phyloP scores from a whole-genome alignment of 2,329 filamentous ascomycete genomes.

The Curvularia sp. region DNA sequence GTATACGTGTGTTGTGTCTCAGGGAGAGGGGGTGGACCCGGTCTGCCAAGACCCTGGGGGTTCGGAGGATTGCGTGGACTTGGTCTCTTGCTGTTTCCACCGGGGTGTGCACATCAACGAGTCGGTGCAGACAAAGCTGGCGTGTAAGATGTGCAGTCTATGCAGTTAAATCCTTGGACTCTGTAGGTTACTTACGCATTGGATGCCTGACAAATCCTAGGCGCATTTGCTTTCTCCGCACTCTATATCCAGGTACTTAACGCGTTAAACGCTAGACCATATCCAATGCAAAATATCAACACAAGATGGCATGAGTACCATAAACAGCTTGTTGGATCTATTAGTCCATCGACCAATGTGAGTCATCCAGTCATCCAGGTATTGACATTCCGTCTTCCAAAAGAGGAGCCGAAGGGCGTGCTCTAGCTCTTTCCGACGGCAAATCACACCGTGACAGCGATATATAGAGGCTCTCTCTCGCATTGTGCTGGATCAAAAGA shows the following conservation, averaged over 20 bases:
- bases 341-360: background rate
- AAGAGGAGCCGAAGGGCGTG: conserved; percentile 5
- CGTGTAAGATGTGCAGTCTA: background rate
- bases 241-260: background rate
- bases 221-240: background rate
- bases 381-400: background rate
- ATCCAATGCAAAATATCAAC: background rate
- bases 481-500: background rate
- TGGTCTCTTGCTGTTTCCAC: background rate
- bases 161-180: background rate
- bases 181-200: background rate
- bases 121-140: background rate
- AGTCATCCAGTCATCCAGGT: background rate
- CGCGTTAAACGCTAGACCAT: background rate
- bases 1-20: too few relatives aligned
- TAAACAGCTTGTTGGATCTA: background rate
- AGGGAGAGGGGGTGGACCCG: too few relatives aligned
- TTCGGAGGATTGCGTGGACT: too few relatives aligned
- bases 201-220: background rate
- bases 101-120: background rate
- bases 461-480: background rate
- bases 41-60: too few relatives aligned
- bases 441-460: background rate
- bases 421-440: conserved; percentile 4
- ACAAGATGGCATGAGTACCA: background rate